Base-by-base conservation (phyloP, 1,139 yeast species). In the Lodderomyces orthopsilosis region DNA sequence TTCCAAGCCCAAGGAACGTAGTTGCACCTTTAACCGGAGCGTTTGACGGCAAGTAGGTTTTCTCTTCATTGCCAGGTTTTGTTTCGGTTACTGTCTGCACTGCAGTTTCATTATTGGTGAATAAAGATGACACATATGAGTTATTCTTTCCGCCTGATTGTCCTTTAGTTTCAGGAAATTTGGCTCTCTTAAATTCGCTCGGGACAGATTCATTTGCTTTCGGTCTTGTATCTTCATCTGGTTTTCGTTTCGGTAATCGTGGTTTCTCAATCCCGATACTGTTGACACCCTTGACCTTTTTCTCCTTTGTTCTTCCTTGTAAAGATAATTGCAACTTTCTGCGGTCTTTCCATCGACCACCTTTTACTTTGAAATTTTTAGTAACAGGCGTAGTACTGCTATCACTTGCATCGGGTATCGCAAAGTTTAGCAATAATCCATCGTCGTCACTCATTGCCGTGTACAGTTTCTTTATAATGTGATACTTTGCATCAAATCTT, bases 301-400 rank as follows among this genome's bases (percentile, higher is more conserved):
- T 57, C n/a, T 53, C 57, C 39, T 59, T 65, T 43, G 57, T 62
- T 58, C 79, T 65, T 19, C 82, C 82, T 53, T 68, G 72, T 38
- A 68, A 52, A 17, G 66, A 59, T 44, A 80, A 65, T 54, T 77
- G 80, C 37, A 74, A 72, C 56, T 76, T 77, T 53, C 94, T 71
- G 49, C 95, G 74, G 47, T 87, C 95, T 54, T 79, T 83, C 95
- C 95, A 86, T 54, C 75, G 75, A 6, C 94, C 94, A 24, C 94
- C 93, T 6, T 75, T 69, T 4, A 78, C 70, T 51, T 80, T 82
- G 6, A 46, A 37, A 5, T 59, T 56, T 2, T 57, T 47, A n/a
- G n/a, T 17, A 10, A 17, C 27, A 15, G 37, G 38, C n/a, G 38
- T 9, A 41, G 44, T 47, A 13, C 48, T 49, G 0, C 46, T 42